Conservation (phyloP, 2,329 filamentous ascomycete genomes). For the Ilyonectria robusta region DNA sequence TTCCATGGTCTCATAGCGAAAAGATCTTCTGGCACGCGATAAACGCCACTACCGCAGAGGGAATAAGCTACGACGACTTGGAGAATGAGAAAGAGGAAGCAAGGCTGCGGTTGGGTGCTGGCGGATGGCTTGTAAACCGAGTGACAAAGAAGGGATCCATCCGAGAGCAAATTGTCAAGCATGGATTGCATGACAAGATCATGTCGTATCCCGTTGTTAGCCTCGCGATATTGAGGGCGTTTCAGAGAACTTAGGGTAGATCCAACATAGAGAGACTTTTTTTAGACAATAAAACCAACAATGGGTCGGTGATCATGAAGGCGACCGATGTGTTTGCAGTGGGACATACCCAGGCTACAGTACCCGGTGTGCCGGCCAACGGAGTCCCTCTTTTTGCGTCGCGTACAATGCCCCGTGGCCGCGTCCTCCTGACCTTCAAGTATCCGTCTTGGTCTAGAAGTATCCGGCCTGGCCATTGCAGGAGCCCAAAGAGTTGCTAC, state of each 20-base stretch:
- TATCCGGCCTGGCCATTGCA: too few relatives aligned
- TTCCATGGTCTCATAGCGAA: constrained; percentile 61
- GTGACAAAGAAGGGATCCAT: constrained; percentile 60
- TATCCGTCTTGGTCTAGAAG: too few relatives aligned
- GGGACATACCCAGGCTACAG: too few relatives aligned
- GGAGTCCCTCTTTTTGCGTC: too few relatives aligned
- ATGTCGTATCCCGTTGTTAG: constrained; percentile 66
- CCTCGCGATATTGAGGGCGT: constrained; percentile 55
- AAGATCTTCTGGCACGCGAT: constrained; percentile 63
- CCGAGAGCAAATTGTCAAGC: constrained; percentile 64
- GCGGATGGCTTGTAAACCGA: constrained; percentile 61
- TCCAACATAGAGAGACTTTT: not conserved
- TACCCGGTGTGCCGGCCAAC: too few relatives aligned
- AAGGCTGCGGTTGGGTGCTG: constrained; percentile 49
- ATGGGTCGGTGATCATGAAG: too few relatives aligned
- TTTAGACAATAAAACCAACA: too few relatives aligned
- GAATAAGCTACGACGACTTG: constrained; percentile 47
- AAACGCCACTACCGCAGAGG: constrained; percentile 53
- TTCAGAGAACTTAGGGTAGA: not conserved
- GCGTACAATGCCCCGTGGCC: too few relatives aligned
- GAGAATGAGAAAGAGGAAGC: constrained; percentile 36
- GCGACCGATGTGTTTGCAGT: too few relatives aligned
- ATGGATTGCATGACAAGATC: constrained; percentile 65
- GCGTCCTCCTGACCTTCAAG: too few relatives aligned
- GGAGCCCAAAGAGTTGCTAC: too few relatives aligned